Conservation (phyloP, 371 early-diverging fungal species). For the Lichtheimia hyalospora region DNA sequence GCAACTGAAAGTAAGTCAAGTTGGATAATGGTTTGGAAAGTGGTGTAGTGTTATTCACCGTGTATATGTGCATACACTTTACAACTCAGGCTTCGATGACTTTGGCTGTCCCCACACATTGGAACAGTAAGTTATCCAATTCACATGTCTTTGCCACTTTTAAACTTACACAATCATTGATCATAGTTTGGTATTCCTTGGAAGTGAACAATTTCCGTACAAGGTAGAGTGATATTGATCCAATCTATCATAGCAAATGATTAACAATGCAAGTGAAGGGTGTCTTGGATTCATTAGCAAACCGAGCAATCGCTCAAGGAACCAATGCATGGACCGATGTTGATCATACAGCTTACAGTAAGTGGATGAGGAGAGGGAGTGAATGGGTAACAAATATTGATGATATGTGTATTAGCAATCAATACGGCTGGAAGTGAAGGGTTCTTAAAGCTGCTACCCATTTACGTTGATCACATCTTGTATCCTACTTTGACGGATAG, state of each 20-base stretch:
- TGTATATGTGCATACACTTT: no score
- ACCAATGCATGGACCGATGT: conserved; percentile 71
- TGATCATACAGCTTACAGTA: conserved; percentile 66
- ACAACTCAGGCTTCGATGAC: conserved; percentile 59
- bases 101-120: conserved; percentile 71
- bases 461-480: conserved; percentile 66
- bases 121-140: conserved; percentile 55
- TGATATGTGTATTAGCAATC: conserved; percentile 34
- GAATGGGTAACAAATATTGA: background rate
- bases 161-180: background rate
- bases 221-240: conserved; percentile 35
- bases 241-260: background rate
- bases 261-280: conserved; percentile 29
- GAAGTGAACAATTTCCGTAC: conserved; percentile 69
- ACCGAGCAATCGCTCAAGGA: conserved; percentile 68
- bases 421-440: conserved; percentile 69
- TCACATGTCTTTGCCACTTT: background rate
- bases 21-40: background rate
- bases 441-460: conserved; percentile 60
- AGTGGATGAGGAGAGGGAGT: conserved; percentile 1
- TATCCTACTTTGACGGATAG: conserved; percentile 69
- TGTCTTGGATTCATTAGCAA: conserved; percentile 69
- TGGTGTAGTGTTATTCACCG: no score
- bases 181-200: conserved; percentile 61
- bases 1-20: conserved; percentile 61